phyloP scores from a whole-genome alignment of 305 asterid species.

The Fraxinus sp. region DNA sequence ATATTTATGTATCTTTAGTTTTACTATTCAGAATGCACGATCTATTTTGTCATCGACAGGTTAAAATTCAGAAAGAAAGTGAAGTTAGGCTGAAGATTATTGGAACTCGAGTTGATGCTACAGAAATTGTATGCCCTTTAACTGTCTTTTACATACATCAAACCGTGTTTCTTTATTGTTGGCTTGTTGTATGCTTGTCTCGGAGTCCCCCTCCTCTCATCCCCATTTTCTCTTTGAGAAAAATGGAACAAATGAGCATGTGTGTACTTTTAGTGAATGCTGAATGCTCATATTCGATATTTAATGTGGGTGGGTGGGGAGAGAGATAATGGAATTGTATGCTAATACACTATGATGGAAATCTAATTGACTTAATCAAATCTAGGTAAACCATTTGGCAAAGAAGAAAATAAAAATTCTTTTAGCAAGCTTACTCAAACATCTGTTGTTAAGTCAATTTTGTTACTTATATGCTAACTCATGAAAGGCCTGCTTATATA shows the following conservation, averaged over 20 bases:
- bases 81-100: slow-evolving; percentile 93
- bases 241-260: background rate
- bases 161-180: background rate
- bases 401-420: background rate
- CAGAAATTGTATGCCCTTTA: slow-evolving; percentile 73
- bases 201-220: background rate
- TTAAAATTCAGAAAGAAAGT: slow-evolving; percentile 89
- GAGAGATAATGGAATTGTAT: background rate
- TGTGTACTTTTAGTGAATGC: background rate
- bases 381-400: background rate
- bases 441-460: background rate
- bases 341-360: background rate
- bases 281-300: background rate
- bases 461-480: background rate
- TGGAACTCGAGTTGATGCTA: slow-evolving; percentile 94
- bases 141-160: background rate
- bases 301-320: background rate
- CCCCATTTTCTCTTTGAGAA: background rate
- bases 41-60: slow-evolving; percentile 36
- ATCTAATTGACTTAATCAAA: background rate
- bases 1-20: background rate
- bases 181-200: background rate
- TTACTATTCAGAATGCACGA: background rate
- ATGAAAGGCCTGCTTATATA: background rate
- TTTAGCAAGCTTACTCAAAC: background rate